Evolutionary conservation across 2,329 filamentous ascomycete genomes (phyloP), one percentile per base, ranked within the genome.

Genomic region (Phialophora chinensis): DNA sequence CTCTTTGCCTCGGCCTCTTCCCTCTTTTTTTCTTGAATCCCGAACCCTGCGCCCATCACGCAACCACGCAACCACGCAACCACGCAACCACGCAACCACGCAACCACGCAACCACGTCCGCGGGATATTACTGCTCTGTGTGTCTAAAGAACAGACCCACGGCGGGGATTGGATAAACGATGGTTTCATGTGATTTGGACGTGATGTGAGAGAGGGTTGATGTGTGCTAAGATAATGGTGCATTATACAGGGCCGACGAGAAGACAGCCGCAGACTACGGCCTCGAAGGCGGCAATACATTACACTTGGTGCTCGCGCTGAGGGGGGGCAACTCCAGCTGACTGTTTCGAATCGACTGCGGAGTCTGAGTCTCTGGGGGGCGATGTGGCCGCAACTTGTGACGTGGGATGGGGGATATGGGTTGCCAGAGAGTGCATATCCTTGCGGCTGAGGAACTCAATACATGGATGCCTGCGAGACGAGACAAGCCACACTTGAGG

Each of bases 251-350:
- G 93, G 88, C 89, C 77, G 95, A 99, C 77, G 94, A 98, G 75
- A 97, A 97, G 82, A 94, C 92, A 11, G 94, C 95, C 6, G 83
- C 86, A 62, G 94, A 98, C 74, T 98, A 98, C 79, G 88, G 87
- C 71, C 91, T 99, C 69, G 91, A 95, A 78, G 92, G 92, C 63
- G 95, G 95, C 66, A 92, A 93, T 69, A 99, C 94, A 42, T 85
- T 99, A 73, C 95, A 99, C 85, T 84, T 99, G 76, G 95, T 99
- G 60, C 89, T 99, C 72, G 96, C 95, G 52, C 88, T 99, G 68
- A 88, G 95, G 77, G 95, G 95, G 63, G 94, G 94, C 12, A 25
- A 64, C 49, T 25, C 14, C 49, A 27, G 49, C 49, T 25, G 49
- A 53, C 14, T 4, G 23, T 23, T 0, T 25, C 33, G 10, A 2